Conservation (phyloP, 2,329 filamentous ascomycete species). For the Colletotrichum gloeosporioides region DNA sequence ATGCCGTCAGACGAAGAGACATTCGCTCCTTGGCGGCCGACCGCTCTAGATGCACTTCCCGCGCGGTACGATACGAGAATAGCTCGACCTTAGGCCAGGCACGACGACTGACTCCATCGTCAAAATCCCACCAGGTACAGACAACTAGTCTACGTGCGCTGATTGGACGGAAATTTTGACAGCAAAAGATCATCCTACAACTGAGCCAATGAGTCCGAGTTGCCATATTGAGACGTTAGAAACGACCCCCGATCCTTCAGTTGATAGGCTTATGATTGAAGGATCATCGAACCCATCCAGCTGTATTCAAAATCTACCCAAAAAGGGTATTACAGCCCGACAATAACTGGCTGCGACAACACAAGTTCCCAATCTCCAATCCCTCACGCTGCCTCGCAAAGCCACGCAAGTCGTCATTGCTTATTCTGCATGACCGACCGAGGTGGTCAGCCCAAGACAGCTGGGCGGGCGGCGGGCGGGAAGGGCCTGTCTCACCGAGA, state of each 20-base stretch:
- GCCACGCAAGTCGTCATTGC: not conserved
- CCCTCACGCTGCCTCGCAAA: not conserved
- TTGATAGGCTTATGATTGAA: not conserved
- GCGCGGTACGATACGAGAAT: not conserved
- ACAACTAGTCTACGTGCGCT: not conserved
- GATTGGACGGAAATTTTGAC: not conserved
- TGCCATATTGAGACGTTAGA: not conserved
- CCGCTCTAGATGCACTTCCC: not conserved
- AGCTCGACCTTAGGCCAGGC: not conserved
- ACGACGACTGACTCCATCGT: not conserved
- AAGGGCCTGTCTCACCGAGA: not conserved
- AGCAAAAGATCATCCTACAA: not conserved
- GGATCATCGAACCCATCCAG: not conserved
- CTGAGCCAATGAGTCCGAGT: not conserved
- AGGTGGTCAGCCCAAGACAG: slow-evolving; percentile 1
- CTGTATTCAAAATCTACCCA: not conserved
- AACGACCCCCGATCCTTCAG: not conserved
- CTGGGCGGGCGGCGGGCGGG: not conserved
- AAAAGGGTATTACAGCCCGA: not conserved
- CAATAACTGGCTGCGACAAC: not conserved
- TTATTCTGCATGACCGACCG: slow-evolving; percentile 12
- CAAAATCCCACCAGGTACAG: not conserved
- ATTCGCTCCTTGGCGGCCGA: not conserved
- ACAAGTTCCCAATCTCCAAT: not conserved
- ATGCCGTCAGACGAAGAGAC: not conserved